Percentiles rank a stretch among this genome's conserved stretches.
phyloP scores from a whole-genome alignment of 768 basidiomycete species.

The Leucogyrophana mollusca region DNA sequence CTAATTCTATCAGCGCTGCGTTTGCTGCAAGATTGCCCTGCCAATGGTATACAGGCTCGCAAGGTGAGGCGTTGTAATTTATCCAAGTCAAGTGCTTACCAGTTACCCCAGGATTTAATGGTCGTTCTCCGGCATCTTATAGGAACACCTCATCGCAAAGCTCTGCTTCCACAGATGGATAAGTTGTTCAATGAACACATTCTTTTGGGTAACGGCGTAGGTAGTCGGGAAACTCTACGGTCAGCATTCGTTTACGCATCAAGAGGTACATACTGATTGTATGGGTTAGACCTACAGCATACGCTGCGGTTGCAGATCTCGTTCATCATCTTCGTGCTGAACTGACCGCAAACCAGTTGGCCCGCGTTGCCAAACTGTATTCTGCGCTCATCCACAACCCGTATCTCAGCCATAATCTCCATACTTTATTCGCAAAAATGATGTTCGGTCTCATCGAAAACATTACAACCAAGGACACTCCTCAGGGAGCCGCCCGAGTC shows the following conservation, averaged over 20 bases:
- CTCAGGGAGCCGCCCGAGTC: conserved; percentile 65
- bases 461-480: conserved; percentile 72
- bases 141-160: conserved; percentile 71
- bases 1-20: conserved; percentile 80
- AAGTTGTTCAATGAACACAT: conserved; percentile 90
- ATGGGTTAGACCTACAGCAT: conserved; percentile 65
- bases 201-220: conserved; percentile 79
- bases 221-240: conserved; percentile 84
- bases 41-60: conserved; percentile 76
- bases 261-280: background rate
- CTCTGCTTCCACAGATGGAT: conserved; percentile 80
- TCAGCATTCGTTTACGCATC: conserved; percentile 27
- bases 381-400: conserved; percentile 89
- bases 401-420: conserved; percentile 73
- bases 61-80: conserved; percentile 48
- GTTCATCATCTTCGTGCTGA: conserved; percentile 89
- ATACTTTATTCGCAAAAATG: conserved; percentile 90
- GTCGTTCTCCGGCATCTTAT: conserved; percentile 91
- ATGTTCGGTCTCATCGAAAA: conserved; percentile 87
- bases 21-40: conserved; percentile 92
- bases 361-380: conserved; percentile 78
- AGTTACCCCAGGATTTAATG: conserved; percentile 74
- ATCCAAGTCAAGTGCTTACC: background rate
- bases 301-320: conserved; percentile 88
- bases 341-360: conserved; percentile 71